Percentiles rank a stretch among this genome's conserved stretches.
Evolutionary conservation across 176 grass and related monocot genomes (phyloP).

Genomic region (Zoysia pacifica): DNA sequence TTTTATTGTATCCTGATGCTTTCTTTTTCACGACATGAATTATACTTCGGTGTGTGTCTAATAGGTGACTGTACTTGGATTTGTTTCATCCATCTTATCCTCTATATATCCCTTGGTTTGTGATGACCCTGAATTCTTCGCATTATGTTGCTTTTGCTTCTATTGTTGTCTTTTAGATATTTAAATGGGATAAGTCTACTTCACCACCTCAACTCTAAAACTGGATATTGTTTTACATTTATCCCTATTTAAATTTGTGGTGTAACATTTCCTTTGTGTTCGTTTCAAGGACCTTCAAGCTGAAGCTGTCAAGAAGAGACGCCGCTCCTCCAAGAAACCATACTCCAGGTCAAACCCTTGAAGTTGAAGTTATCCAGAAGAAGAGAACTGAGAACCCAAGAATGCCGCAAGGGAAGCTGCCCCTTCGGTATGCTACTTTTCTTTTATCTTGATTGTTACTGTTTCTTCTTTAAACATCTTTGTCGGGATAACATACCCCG

Average conservation of each 20-base stretch:
- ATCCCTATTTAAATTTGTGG: background rate
- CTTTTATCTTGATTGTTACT: background rate
- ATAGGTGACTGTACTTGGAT: background rate
- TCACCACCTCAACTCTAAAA: too few species aligned
- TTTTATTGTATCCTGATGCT: background rate
- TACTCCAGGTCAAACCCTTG: constrained; percentile 46
- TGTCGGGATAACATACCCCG: too few species aligned
- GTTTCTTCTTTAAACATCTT: background rate
- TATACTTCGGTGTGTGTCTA: too few species aligned
- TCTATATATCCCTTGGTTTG: background rate
- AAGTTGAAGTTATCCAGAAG: constrained; percentile 53
- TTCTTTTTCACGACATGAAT: background rate
- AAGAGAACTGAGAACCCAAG: constrained; percentile 41
- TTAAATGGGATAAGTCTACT: too few species aligned
- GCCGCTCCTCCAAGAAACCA: constrained; percentile 40
- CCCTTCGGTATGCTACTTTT: constrained; percentile 35
- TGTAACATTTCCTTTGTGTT: background rate
- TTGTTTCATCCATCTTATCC: background rate
- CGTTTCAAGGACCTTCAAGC: constrained; percentile 39
- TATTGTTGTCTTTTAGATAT: background rate
- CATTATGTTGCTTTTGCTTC: background rate
- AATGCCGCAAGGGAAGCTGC: constrained; percentile 44
- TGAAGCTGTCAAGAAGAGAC: constrained; percentile 42
- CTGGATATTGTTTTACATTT: too few species aligned
- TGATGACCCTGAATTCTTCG: background rate